Conservation (phyloP, 2,329 filamentous ascomycete genomes). For the Botrytis porri region DNA sequence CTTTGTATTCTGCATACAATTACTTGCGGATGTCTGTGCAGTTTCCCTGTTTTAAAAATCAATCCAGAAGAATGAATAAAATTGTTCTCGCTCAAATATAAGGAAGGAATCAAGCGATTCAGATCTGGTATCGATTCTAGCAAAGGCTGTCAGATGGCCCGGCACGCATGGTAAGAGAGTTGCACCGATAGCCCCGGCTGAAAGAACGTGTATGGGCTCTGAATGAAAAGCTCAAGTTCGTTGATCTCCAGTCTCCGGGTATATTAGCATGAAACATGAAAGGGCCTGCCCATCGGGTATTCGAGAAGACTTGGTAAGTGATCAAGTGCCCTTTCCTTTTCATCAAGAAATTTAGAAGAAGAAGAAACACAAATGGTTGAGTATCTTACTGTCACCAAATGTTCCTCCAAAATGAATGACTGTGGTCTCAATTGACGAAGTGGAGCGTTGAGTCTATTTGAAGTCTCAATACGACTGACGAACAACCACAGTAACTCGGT, state of each 20-base stretch:
- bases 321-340: background rate
- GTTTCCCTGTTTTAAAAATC: background rate
- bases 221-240: background rate
- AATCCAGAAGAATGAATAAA: background rate
- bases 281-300: background rate
- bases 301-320: background rate
- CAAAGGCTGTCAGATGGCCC: background rate
- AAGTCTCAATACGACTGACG: background rate
- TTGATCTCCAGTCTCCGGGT: background rate
- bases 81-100: background rate
- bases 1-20: background rate
- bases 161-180: background rate
- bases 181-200: background rate
- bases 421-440: background rate
- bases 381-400: background rate
- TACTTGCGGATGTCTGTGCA: background rate
- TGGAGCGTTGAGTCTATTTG: background rate
- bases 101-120: background rate
- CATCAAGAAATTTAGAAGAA: no score
- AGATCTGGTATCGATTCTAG: background rate
- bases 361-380: background rate
- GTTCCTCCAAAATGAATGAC: background rate
- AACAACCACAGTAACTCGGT: background rate
- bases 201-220: background rate
- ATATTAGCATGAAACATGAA: background rate